Evolutionary conservation across 805 yeast genomes (phyloP).

Genomic region (Wickerhamiella azymoides): DNA sequence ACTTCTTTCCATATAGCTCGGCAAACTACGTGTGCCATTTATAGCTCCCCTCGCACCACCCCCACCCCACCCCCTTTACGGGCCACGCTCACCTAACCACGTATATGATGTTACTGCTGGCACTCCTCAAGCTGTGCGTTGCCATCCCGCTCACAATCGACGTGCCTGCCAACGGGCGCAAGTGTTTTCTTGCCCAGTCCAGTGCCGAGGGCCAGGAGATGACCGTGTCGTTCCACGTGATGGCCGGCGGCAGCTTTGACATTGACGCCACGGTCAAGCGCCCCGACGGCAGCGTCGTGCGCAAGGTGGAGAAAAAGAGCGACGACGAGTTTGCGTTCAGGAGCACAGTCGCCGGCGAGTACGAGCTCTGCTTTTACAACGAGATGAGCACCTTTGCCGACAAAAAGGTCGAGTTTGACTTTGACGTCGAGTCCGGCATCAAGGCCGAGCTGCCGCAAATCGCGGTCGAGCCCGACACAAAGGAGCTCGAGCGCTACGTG

Average conservation of each 20-base stretch:
- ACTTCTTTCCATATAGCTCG: too few relatives aligned
- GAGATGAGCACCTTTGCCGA: constrained; percentile 71
- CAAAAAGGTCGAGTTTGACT: constrained; percentile 73
- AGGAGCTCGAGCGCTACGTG: constrained; percentile 23
- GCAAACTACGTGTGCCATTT: too few relatives aligned
- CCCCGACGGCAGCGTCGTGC: constrained; percentile 43
- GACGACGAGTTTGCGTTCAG: constrained; percentile 69
- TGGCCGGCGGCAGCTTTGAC: constrained; percentile 67
- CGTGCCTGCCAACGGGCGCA: constrained; percentile 58
- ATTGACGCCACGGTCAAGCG: constrained; percentile 48
- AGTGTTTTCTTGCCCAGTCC: constrained; percentile 62
- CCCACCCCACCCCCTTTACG: neutral
- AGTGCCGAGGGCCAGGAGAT: constrained; percentile 43
- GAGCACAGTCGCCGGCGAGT: constrained; percentile 61
- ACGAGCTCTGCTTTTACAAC: constrained; percentile 74
- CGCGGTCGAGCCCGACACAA: constrained; percentile 21
- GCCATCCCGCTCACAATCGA: constrained; percentile 54
- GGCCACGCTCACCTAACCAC: neutral
- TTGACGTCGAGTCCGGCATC: constrained; percentile 32
- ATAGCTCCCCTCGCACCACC: neutral
- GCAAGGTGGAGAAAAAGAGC: constrained; percentile 45
- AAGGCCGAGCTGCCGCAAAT: constrained; percentile 46
- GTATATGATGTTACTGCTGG: constrained; percentile 6
- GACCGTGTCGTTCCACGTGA: constrained; percentile 73
- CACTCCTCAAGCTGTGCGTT: constrained; percentile 1